Percentiles rank a stretch among this genome's conserved stretches.
Evolutionary conservation across 495 filamentous ascomycete genomes (phyloP).

Genomic region (Tuber magnatum): DNA sequence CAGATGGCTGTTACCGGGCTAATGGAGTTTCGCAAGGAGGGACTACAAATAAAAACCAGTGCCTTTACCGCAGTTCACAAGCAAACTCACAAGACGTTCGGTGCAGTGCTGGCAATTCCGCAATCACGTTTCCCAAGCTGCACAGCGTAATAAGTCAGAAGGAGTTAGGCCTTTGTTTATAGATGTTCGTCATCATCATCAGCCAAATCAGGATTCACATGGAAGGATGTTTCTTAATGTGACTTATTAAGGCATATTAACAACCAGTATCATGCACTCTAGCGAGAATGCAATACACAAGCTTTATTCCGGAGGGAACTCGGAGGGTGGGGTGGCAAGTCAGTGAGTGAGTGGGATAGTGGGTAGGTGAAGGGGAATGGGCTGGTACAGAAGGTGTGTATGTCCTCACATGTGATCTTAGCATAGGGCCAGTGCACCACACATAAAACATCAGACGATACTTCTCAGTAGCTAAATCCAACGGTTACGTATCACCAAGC

Average conservation of each 20-base stretch:
- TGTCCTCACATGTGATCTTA: background rate
- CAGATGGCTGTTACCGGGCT: background rate
- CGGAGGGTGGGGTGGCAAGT: background rate
- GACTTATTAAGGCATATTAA: background rate
- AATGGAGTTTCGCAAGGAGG: background rate
- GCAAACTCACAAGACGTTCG: background rate
- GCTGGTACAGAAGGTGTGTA: background rate
- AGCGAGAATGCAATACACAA: background rate
- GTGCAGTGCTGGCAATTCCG: background rate
- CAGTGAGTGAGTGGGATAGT: background rate
- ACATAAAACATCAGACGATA: background rate
- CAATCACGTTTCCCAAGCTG: background rate
- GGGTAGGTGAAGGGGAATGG: background rate
- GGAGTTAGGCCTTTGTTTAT: background rate
- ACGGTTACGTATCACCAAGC: background rate
- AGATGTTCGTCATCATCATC: background rate
- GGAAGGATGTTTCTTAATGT: background rate
- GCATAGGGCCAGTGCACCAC: background rate
- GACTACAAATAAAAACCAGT: background rate
- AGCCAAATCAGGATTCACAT: background rate
- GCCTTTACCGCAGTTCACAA: background rate
- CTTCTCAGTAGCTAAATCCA: background rate
- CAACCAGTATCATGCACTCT: background rate
- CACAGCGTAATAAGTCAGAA: background rate
- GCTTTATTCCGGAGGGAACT: background rate